Evolutionary conservation across 2,329 filamentous ascomycete genomes (phyloP).

Genomic region (Grosmannia clavigera): DNA sequence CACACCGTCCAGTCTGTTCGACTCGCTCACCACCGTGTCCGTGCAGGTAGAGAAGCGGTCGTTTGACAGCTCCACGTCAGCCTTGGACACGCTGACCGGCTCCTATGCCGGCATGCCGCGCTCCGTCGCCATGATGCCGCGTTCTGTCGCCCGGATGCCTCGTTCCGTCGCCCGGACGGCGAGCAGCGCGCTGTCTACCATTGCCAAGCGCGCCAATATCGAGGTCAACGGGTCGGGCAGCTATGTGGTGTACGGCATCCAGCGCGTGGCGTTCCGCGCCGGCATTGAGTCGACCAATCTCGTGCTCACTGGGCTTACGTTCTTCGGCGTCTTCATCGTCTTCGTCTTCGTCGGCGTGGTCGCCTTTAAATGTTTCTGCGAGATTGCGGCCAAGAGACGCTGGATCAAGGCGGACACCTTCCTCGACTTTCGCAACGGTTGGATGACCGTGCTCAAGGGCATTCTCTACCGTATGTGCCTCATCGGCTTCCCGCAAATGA

Average conservation of each 20-base stretch:
- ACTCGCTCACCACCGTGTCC: slow-evolving; percentile 55
- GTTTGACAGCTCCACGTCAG: slow-evolving; percentile 14
- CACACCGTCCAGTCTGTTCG: slow-evolving; percentile 60
- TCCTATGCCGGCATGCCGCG: slow-evolving; percentile 22
- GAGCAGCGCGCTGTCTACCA: slow-evolving; percentile 9
- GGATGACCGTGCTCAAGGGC: slow-evolving; percentile 74
- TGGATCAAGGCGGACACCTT: slow-evolving; percentile 65
- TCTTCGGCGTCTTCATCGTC: slow-evolving; percentile 68
- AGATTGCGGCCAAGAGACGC: slow-evolving; percentile 54
- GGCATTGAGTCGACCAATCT: slow-evolving; percentile 72
- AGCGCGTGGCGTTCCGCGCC: slow-evolving; percentile 70
- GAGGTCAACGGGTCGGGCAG: slow-evolving; percentile 28
- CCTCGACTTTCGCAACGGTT: slow-evolving; percentile 75
- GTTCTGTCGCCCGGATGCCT: slow-evolving; percentile 27
- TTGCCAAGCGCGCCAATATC: slow-evolving; percentile 44
- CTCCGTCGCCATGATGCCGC: slow-evolving; percentile 23
- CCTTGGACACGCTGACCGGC: neutral
- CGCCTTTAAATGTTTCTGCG: slow-evolving; percentile 63
- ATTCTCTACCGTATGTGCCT: slow-evolving; percentile 74
- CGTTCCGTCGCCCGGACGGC: slow-evolving; percentile 17
- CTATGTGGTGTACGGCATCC: slow-evolving; percentile 56
- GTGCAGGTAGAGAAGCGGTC: slow-evolving; percentile 56
- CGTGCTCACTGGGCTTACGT: slow-evolving; percentile 71
- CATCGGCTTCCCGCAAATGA: slow-evolving; percentile 78
- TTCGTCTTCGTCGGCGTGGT: slow-evolving; percentile 57